Evolutionary conservation across 2,329 filamentous ascomycete species (phyloP).

Genomic region (Fusarium drepaniforme): DNA sequence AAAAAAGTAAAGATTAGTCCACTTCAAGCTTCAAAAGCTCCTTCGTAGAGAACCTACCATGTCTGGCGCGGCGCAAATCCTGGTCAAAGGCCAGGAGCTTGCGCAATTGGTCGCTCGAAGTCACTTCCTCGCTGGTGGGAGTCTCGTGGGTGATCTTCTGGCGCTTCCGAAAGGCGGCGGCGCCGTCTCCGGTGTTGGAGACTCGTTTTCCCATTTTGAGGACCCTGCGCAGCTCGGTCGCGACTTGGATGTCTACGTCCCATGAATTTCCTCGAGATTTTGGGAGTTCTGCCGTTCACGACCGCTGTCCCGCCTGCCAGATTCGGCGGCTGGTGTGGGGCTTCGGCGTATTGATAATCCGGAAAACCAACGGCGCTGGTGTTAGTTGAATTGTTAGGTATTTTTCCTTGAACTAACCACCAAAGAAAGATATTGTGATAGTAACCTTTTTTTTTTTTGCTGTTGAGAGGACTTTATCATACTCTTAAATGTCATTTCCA

Average conservation of each 20-base stretch:
- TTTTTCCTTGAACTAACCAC: neutral
- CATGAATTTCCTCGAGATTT: conserved; percentile 48
- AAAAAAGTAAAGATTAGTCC: neutral
- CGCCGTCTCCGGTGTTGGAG: conserved; percentile 54
- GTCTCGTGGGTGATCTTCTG: conserved; percentile 68
- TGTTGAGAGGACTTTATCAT: neutral
- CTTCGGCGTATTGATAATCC: conserved; percentile 29
- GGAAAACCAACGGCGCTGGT: neutral
- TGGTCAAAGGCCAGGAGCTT: conserved; percentile 78
- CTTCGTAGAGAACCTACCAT: conserved; percentile 60
- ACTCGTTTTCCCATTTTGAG: conserved; percentile 60
- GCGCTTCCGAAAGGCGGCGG: conserved; percentile 62
- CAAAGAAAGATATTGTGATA: neutral
- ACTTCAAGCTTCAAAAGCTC: neutral
- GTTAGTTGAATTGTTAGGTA: neutral
- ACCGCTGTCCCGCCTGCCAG: conserved; percentile 48
- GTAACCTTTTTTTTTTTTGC: neutral
- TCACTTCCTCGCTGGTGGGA: conserved; percentile 71
- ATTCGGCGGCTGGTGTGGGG: conserved; percentile 24
- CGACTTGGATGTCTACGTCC: conserved; percentile 20
- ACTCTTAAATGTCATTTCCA: neutral
- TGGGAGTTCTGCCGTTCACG: conserved; percentile 50
- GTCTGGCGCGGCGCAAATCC: conserved; percentile 74
- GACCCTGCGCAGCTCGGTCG: conserved; percentile 32
- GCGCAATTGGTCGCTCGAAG: conserved; percentile 74